Evolutionary conservation across 176 grass and related monocot species (phyloP).

Genomic region (Aechmea fasciata): DNA sequence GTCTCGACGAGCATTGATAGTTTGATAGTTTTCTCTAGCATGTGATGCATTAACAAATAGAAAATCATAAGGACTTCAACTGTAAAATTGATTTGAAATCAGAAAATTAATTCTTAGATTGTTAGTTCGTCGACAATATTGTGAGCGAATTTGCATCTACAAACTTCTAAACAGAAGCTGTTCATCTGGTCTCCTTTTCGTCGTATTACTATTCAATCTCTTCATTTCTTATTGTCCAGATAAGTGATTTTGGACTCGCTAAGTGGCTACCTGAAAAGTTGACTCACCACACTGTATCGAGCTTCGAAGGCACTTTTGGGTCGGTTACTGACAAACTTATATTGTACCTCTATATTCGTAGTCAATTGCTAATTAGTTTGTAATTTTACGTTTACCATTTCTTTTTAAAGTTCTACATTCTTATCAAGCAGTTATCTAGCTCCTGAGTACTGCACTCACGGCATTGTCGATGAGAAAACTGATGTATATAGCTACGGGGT

Average conservation of each 20-base stretch:
- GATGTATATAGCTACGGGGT: constrained; percentile 69
- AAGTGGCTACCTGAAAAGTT: constrained; percentile 61
- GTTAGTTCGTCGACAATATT: too few relatives aligned
- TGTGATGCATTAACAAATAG: too few relatives aligned
- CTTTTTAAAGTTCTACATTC: neutral
- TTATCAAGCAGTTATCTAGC: constrained; percentile 43
- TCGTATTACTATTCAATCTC: neutral
- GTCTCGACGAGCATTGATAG: too few relatives aligned
- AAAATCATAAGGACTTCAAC: too few relatives aligned
- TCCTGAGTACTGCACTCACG: constrained; percentile 69
- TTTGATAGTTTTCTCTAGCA: too few relatives aligned
- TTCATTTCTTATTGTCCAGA: constrained; percentile 30
- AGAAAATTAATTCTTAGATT: too few relatives aligned
- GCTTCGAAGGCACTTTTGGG: constrained; percentile 79
- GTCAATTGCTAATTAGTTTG: constrained; percentile 3
- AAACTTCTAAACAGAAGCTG: too few relatives aligned
- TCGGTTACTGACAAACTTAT: constrained; percentile 7
- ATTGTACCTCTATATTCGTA: neutral
- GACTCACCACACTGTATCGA: constrained; percentile 51
- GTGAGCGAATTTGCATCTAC: too few relatives aligned
- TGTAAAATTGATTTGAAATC: too few relatives aligned
- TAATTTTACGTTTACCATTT: neutral
- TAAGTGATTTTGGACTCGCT: constrained; percentile 82
- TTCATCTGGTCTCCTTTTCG: too few relatives aligned
- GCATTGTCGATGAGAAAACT: constrained; percentile 82